phyloP scores from a whole-genome alignment of 768 basidiomycete species.

The Kwoniella dendrophila region DNA sequence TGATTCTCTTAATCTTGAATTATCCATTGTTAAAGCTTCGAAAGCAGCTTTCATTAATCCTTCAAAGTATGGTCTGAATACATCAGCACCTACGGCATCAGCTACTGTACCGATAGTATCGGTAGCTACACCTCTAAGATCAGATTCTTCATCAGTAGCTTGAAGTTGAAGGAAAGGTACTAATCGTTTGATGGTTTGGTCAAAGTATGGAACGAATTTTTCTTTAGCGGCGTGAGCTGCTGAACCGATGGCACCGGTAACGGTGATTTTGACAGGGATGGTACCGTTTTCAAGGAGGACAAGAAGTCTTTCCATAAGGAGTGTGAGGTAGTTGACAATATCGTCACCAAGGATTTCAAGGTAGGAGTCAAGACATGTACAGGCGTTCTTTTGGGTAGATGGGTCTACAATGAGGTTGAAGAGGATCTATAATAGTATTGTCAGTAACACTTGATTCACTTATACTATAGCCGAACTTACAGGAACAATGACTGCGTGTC shows the following conservation, averaged over 20 bases:
- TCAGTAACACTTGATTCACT: neutral
- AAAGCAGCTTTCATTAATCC: conserved; percentile 95
- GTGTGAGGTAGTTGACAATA: conserved; percentile 84
- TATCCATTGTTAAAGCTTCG: conserved; percentile 79
- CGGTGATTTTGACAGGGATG: conserved; percentile 84
- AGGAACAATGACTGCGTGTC: conserved; percentile 80
- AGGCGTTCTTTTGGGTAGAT: conserved; percentile 86
- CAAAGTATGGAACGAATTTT: conserved; percentile 90
- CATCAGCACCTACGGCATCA: conserved; percentile 90
- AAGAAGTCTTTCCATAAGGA: conserved; percentile 92
- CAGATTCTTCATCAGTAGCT: conserved; percentile 86
- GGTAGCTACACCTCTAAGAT: conserved; percentile 95
- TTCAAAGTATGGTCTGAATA: conserved; percentile 93
- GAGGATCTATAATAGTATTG: conserved; percentile 66
- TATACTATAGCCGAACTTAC: conserved; percentile 57
- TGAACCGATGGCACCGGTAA: conserved; percentile 96
- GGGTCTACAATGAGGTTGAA: conserved; percentile 87
- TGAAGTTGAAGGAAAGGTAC: conserved; percentile 80
- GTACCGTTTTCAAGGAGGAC: conserved; percentile 84
- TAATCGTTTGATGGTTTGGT: conserved; percentile 82
- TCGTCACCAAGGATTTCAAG: conserved; percentile 88
- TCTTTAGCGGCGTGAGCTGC: conserved; percentile 94
- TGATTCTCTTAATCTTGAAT: conserved; percentile 84
- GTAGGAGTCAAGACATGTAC: conserved; percentile 92
- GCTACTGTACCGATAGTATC: conserved; percentile 99